Base-by-base conservation (phyloP, 2,329 filamentous ascomycete genomes). In the Chaetomium strumarium region DNA sequence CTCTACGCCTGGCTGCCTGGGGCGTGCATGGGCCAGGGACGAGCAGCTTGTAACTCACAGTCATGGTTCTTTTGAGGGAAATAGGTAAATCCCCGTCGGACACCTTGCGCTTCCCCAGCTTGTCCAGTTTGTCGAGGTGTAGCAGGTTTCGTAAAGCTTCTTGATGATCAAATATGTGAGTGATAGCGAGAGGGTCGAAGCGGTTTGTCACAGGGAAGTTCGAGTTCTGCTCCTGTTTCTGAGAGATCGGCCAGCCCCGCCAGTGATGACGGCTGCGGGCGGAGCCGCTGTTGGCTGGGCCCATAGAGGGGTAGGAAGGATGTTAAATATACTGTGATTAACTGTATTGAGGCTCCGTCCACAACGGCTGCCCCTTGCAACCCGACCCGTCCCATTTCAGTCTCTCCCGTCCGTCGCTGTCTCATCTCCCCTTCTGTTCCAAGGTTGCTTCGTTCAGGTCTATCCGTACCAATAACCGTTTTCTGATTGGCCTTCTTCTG, bases 41-140 rank as follows among this genome's bases (percentile, higher is more conserved):
- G 17, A 20, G 44, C 19, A 53, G 40, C 20, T 17, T 31, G 20
- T 5, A 45, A 53, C 80, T 71, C 70, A 85, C 82, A 66, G 77
- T 73, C 80, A 84, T 84, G 68, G 66, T 77, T 72, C 75, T 76
- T 72, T 84, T 84, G 46, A 73, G 72, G 68, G 75, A 75, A 64
- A 75, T 74, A 68, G 75, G 71, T 68, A 73, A 69, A 66, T 81
- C 80, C 73, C 78, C 78, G 72, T 74, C 72, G 60, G 82, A 85
- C 63, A 82, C 72, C 72, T 82, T 85, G 71, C 82, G 81, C 75
- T 85, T 85, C 76, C 79, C 80, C 79, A 79, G 77, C 70, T 80
- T 79, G 74, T 68, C 72, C 44, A 42, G 16, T 53, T 53, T 50
- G 37, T 19, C 11, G 39, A 34, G 46, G 4, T 44, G 16, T 38